A percentile compares a stretch with the other conserved stretches of the same genome.
Evolutionary conservation across 352 stramenopile species (phyloP).

Genomic region (Globisporangium okanoganense): DNA sequence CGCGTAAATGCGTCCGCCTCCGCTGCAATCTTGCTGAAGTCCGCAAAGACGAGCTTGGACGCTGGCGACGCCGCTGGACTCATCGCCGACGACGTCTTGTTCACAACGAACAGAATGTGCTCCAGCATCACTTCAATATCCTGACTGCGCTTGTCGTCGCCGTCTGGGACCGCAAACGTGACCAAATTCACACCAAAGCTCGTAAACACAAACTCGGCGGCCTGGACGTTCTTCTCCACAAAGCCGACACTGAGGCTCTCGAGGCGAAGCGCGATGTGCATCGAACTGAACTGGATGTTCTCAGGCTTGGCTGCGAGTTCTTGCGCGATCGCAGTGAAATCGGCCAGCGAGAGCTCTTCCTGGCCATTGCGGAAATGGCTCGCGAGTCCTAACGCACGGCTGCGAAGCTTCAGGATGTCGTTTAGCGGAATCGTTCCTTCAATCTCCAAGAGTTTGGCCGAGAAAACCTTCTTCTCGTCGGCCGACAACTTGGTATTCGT

Average conservation of each 20-base stretch:
- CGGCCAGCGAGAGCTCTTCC: constrained; percentile 35
- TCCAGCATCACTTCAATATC: constrained; percentile 46
- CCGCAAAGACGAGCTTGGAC: constrained; percentile 49
- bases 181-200: constrained; percentile 48
- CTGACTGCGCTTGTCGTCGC: constrained; percentile 39
- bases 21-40: constrained; percentile 37
- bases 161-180: constrained; percentile 35
- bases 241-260: constrained; percentile 56
- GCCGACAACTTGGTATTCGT: constrained; percentile 35
- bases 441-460: constrained; percentile 33
- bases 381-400: constrained; percentile 27
- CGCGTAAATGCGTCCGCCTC: constrained; percentile 22
- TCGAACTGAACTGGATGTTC: constrained; percentile 57
- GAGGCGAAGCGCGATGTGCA: constrained; percentile 44
- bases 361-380: constrained; percentile 40
- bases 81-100: constrained; percentile 30
- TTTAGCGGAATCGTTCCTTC: constrained; percentile 43
- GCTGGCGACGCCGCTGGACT: constrained; percentile 29
- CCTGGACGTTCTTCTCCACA: constrained; percentile 32
- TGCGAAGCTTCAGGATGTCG: constrained; percentile 47
- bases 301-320: constrained; percentile 34
- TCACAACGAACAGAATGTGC: constrained; percentile 50
- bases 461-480: constrained; percentile 35
- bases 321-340: constrained; percentile 34
- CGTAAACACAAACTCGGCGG: constrained; percentile 46